Percentiles rank a stretch among this genome's conserved stretches.
These are phyloP conservation scores for Termitomyces sp. DNA, from an alignment of 768 basidiomycete species.

Conservation along the genomic window DNA sequence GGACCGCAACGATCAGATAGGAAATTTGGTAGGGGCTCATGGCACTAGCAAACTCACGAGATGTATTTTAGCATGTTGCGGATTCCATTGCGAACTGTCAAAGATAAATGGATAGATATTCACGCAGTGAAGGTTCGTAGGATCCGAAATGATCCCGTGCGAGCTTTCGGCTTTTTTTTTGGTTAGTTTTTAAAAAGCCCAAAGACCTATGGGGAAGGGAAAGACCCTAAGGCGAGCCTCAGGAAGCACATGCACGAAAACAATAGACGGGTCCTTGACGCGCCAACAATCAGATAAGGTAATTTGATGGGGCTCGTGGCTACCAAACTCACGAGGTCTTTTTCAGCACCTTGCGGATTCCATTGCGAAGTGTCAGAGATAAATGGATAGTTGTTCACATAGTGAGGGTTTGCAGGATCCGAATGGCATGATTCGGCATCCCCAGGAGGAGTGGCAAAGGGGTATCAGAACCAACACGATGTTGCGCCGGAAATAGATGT, in stretches of 20 bases:
- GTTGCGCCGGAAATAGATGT: not conserved
- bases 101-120: not conserved
- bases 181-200: not conserved
- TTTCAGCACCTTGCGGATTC: not conserved
- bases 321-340: not conserved
- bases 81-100: conserved; percentile 1
- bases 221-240: not conserved
- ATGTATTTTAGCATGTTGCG: not conserved
- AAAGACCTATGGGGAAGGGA: not conserved
- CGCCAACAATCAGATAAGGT: not conserved
- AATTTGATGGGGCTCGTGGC: not conserved
- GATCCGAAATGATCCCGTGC: not conserved
- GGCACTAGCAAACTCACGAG: not conserved
- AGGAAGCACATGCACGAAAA: not conserved
- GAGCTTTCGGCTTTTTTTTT: not conserved
- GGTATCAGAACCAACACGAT: not conserved
- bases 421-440: not conserved
- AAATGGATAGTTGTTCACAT: not conserved
- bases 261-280: not conserved
- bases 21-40: not conserved
- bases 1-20: not conserved
- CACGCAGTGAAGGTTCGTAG: not conserved
- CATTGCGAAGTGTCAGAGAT: not conserved
- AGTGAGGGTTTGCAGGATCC: not conserved
- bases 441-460: not conserved